Conservation (phyloP, 345 rosid genomes). For the Eucalyptus cloeziana region DNA sequence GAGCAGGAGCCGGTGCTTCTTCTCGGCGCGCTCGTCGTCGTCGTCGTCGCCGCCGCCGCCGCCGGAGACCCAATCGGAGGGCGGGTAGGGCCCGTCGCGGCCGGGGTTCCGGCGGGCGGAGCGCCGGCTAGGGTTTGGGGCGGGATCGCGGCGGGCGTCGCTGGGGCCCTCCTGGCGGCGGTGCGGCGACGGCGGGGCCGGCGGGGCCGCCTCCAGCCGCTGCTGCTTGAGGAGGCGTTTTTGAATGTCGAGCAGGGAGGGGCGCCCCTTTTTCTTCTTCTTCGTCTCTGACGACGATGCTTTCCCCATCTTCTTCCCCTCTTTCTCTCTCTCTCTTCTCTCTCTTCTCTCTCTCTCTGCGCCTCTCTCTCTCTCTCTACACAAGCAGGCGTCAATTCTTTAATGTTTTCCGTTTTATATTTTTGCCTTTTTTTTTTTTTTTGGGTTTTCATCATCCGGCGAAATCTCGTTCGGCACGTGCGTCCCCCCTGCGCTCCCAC, state of each 20-base stretch:
- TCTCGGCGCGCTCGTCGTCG: constrained; percentile 62
- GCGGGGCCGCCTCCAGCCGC: neutral
- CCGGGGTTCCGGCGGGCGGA: constrained; percentile 47
- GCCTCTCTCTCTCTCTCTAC: neutral
- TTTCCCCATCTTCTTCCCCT: constrained; percentile 15
- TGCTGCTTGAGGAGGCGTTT: constrained; percentile 78
- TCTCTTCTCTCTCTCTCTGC: neutral
- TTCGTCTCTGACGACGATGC: constrained; percentile 44
- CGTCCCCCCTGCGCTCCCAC: neutral
- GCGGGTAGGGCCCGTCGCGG: constrained; percentile 5
- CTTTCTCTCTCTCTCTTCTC: neutral
- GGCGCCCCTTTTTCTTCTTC: constrained; percentile 98
- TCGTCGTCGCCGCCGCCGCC: constrained; percentile 24
- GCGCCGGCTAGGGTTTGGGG: constrained; percentile 21
- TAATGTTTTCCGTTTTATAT: neutral
- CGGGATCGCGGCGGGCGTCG: constrained; percentile 4
- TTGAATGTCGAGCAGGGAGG: constrained; percentile 87
- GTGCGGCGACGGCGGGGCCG: neutral
- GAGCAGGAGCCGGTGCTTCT: constrained; percentile 60
- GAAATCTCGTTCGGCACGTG: constrained; percentile 1
- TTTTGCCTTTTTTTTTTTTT: neutral
- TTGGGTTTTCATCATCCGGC: neutral
- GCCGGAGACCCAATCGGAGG: constrained; percentile 6
- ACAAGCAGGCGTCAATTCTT: constrained; percentile 1
- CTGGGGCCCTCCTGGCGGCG: neutral